Conservation (phyloP, 2,329 filamentous ascomycete genomes). For the Leptoxyphium fumago region DNA sequence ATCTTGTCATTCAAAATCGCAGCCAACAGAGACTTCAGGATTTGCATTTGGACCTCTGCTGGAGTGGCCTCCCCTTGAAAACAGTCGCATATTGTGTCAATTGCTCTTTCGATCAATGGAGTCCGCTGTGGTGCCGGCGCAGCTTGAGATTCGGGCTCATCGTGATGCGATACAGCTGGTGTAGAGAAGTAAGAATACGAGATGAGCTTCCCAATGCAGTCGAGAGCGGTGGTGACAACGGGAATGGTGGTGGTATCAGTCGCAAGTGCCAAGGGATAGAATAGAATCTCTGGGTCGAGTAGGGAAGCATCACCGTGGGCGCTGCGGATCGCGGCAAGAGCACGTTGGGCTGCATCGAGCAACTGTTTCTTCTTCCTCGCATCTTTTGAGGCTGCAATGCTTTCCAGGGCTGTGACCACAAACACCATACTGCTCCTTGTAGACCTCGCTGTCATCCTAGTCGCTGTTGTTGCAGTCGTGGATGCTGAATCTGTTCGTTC, state of each 20-base stretch:
- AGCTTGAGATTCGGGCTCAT: conserved; percentile 8
- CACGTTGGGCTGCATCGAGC: conserved; percentile 64
- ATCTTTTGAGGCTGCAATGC: conserved; percentile 83
- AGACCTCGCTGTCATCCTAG: conserved; percentile 32
- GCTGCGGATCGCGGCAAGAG: conserved; percentile 68
- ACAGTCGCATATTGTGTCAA: conserved; percentile 98
- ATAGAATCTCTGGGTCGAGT: conserved; percentile 82
- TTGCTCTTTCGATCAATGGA: conserved; percentile 88
- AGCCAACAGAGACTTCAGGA: conserved; percentile 89
- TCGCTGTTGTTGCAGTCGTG: conserved; percentile 35
- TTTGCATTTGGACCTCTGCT: conserved; percentile 86
- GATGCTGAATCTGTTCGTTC: conserved; percentile 47
- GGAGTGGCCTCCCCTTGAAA: conserved; percentile 94
- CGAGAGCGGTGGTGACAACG: conserved; percentile 76
- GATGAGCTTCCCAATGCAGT: conserved; percentile 97
- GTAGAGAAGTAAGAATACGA: conserved; percentile 97
- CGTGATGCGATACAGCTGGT: conserved; percentile 16
- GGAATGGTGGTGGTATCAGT: conserved; percentile 75
- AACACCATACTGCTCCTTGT: conserved; percentile 91
- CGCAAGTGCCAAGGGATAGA: conserved; percentile 78
- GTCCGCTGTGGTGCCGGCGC: conserved; percentile 21
- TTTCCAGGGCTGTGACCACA: conserved; percentile 82
- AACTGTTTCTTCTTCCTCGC: conserved; percentile 75
- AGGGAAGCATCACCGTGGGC: conserved; percentile 57
- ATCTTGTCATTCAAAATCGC: conserved; percentile 98